A percentile compares a stretch with the other conserved stretches of the same genome.
Conservation (phyloP, 208 protist species). For the Crithidia acanthocephali region DNA sequence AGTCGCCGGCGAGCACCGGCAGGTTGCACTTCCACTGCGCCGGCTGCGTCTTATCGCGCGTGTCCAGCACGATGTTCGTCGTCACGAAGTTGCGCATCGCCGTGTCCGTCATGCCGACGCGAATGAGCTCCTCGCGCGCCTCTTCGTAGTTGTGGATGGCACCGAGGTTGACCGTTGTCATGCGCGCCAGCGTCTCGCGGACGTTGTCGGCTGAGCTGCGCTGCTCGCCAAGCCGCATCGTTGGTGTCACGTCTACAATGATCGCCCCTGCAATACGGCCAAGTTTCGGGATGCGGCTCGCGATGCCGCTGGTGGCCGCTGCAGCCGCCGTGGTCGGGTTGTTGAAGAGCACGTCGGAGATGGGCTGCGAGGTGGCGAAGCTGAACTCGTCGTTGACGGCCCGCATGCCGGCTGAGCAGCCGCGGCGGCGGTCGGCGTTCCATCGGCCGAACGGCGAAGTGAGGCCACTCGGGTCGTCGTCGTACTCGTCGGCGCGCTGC, state of each 20-base stretch:
- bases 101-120: constrained; percentile 61
- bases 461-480: constrained; percentile 1
- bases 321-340: constrained; percentile 9
- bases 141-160: constrained; percentile 59
- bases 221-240: constrained; percentile 31
- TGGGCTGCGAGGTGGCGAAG: constrained; percentile 47
- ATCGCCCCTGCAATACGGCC: constrained; percentile 68
- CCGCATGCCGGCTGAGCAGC: constrained; percentile 50
- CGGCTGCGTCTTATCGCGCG: constrained; percentile 21
- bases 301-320: constrained; percentile 8
- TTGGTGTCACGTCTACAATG: constrained; percentile 83
- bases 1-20: constrained; percentile 48
- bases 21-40: constrained; percentile 65
- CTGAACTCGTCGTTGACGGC: constrained; percentile 62
- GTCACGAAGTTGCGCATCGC: constrained; percentile 78
- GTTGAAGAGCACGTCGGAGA: constrained; percentile 53
- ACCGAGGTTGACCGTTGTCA: constrained; percentile 56
- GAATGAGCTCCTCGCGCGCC: constrained; percentile 48
- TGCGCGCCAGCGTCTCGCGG: constrained; percentile 55
- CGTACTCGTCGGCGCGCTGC: constrained; percentile 18
- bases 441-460: constrained; percentile 33
- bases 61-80: constrained; percentile 70
- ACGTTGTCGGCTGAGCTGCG: constrained; percentile 30
- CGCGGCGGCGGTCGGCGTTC: constrained; percentile 21
- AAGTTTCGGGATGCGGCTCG: constrained; percentile 19